Base-by-base conservation (phyloP, 2,329 filamentous ascomycete genomes). In the Nannizziopsis barbatae region DNA sequence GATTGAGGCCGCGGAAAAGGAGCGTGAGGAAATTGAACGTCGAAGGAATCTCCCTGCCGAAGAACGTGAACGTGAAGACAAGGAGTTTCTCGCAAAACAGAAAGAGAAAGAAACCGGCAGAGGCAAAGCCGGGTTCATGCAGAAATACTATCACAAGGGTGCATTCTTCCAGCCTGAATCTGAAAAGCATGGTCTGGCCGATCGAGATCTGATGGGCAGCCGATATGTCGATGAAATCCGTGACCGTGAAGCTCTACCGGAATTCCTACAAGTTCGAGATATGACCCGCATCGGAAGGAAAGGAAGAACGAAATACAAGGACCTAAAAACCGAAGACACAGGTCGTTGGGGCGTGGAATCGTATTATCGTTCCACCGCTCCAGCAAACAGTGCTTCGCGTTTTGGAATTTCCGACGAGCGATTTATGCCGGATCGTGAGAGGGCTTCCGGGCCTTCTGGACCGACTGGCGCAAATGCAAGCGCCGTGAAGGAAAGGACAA, bases 71-170 rank as follows among this genome's bases (percentile, higher is more conserved):
- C 82, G 80, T 50, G 92, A 98, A 64, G 92, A 98, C 65, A 77
- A 81, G 38, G 84, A 76, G 44, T 86, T 80, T 64, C 70, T 96
- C 14, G 81, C 81, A 1, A 74, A 75, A 55, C 90, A 96, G 66
- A 80, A 83, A 57, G 88, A 94, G 54, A 71, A 73, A 18, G 85
- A 86, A 58, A 80, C 84, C 52, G 67, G 73, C 44, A 82, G 83
- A 52, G 87, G 87, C 46, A 84, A 90, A 67, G 86, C 92, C 75
- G 77, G 77, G 1, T 95, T 81, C 65, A 86, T 96, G 84, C 89
- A 95, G 62, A 88, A 89, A 63, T 98, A 96, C 70, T 89, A 86
- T 67, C 92, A 98, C 74, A 90, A 89, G 69, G 92, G 92, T 42
- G 92, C 92, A 12, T 98, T 96, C 71, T 96, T 86, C 72, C 84